These are phyloP conservation scores for Cytospora paraplurivora DNA, from an alignment of 2,329 filamentous ascomycete species.

Conservation along the genomic window DNA sequence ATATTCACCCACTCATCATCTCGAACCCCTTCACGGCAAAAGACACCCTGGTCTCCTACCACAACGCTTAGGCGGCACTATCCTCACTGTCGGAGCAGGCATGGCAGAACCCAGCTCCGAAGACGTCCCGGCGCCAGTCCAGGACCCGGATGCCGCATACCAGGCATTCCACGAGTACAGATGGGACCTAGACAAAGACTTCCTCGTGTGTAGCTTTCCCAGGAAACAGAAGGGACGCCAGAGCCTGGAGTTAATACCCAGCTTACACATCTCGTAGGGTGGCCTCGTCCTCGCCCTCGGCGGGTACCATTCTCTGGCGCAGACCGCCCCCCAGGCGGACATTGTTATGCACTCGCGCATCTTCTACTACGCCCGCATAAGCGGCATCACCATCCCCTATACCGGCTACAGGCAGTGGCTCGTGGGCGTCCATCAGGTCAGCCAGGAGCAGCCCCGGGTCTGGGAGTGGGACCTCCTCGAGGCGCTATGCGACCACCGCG, in stretches of 20 bases:
- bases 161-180: conserved; percentile 26
- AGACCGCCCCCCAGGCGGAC: conserved; percentile 28
- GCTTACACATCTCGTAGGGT: conserved; percentile 7
- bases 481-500: conserved; percentile 29
- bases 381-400: conserved; percentile 62
- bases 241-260: background rate
- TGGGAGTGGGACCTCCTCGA: conserved; percentile 29
- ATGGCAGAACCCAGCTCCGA: conserved; percentile 16
- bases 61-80: background rate
- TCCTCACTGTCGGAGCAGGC: too few species aligned
- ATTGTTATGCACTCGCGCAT: conserved; percentile 34
- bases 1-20: background rate
- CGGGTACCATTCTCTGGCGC: conserved; percentile 24
- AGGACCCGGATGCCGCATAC: conserved; percentile 5
- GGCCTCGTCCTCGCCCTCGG: conserved; percentile 28
- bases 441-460: conserved; percentile 34
- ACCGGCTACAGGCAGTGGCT: conserved; percentile 69
- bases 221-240: too few species aligned
- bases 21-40: background rate
- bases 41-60: background rate
- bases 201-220: conserved; percentile 21
- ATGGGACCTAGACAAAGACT: conserved; percentile 29
- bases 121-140: background rate
- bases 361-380: conserved; percentile 64
- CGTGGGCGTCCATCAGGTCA: conserved; percentile 37